Evolutionary conservation across 2,329 filamentous ascomycete species (phyloP).

Genomic region (Sarocladium kiliense): DNA sequence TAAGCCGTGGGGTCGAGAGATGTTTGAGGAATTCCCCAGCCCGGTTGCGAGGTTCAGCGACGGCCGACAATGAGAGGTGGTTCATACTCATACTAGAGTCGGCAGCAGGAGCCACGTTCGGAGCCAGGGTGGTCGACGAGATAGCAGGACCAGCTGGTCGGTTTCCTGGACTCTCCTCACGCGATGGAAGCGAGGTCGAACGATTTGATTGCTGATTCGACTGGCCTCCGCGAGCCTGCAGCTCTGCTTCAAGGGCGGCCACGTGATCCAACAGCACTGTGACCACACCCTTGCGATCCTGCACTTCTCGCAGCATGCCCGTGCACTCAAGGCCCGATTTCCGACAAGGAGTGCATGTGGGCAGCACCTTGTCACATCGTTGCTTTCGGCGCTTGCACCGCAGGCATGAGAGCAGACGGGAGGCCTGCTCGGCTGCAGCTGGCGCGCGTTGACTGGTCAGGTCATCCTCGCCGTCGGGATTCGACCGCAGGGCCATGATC

Average conservation of each 20-base stretch:
- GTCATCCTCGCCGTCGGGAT: background rate
- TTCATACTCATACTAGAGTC: slow-evolving; percentile 4
- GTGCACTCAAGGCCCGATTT: slow-evolving; percentile 6
- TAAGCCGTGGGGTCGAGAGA: slow-evolving; percentile 12
- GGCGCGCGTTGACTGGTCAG: background rate
- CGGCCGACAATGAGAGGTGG: slow-evolving; percentile 11
- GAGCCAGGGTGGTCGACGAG: background rate
- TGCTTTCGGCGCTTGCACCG: slow-evolving; percentile 12
- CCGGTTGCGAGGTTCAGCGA: slow-evolving; percentile 12
- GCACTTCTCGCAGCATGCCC: slow-evolving; percentile 1
- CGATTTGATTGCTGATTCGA: background rate
- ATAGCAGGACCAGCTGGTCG: background rate
- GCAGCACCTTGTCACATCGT: slow-evolving; percentile 11
- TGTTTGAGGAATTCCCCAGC: slow-evolving; percentile 14
- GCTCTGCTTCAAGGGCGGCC: slow-evolving; percentile 7
- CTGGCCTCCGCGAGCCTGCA: background rate
- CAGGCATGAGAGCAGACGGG: background rate
- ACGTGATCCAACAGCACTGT: slow-evolving; percentile 10
- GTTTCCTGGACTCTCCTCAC: background rate
- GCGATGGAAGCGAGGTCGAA: background rate
- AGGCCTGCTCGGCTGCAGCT: background rate
- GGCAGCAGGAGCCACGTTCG: background rate
- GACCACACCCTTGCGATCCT: slow-evolving; percentile 11
- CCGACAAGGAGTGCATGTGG: slow-evolving; percentile 10
- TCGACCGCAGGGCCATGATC: no score